Conservation (phyloP, 768 basidiomycete species). For the Vishniacozyma victoriae region DNA sequence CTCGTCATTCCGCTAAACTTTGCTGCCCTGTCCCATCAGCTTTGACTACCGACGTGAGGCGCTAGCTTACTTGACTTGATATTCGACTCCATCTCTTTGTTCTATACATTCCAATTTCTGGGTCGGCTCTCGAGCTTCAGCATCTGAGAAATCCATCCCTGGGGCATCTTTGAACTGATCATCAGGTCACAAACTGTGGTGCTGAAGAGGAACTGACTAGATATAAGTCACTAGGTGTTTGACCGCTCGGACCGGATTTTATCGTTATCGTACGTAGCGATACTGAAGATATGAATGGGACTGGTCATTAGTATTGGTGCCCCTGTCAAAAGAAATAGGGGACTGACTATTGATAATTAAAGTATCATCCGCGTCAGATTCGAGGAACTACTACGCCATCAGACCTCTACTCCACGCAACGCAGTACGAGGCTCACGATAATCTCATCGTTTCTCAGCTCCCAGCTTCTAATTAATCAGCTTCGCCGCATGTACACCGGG, state of each 20-base stretch:
- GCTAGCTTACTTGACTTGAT: constrained; percentile 64
- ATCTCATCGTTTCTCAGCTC: constrained; percentile 65
- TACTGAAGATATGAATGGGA: constrained; percentile 83
- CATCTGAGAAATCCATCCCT: constrained; percentile 75
- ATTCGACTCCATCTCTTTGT: constrained; percentile 74
- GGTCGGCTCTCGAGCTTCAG: constrained; percentile 57
- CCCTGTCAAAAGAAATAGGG: background rate
- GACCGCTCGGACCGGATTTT: constrained; percentile 73
- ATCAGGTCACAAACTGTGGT: background rate
- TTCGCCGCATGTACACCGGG: background rate
- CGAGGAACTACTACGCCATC: constrained; percentile 56
- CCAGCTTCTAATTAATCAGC: constrained; percentile 57
- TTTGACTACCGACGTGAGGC: background rate
- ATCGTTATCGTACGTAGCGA: constrained; percentile 74
- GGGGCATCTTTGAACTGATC: constrained; percentile 68
- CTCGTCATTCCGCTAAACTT: constrained; percentile 79
- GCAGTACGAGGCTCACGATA: constrained; percentile 50
- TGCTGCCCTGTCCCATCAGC: constrained; percentile 56
- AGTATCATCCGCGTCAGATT: constrained; percentile 88
- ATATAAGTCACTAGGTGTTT: constrained; percentile 66
- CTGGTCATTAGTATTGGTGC: constrained; percentile 40
- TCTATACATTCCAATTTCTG: constrained; percentile 70
- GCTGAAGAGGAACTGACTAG: constrained; percentile 54
- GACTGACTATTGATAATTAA: constrained; percentile 49
- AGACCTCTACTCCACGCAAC: constrained; percentile 3